Percentiles rank a stretch among this genome's conserved stretches.
Conservation (phyloP, 495 filamentous ascomycete species). For the Lasiosphaeria hispida region DNA sequence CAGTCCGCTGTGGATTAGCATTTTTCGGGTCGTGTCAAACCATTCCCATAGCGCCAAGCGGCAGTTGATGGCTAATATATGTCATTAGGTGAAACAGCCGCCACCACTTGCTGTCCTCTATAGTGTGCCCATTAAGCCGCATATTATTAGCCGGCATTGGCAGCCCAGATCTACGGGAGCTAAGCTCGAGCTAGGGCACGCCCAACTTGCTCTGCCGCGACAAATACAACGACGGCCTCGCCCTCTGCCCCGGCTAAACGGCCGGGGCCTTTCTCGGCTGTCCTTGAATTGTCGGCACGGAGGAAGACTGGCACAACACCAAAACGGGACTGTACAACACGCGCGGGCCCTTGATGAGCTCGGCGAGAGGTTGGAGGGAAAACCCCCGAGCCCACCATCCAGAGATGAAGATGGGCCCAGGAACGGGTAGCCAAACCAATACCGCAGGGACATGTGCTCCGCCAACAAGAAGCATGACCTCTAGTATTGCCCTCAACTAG, state of each 20-base stretch:
- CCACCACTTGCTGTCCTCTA: conserved; percentile 11
- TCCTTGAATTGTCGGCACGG: conserved; percentile 10
- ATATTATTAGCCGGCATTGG: conserved; percentile 20
- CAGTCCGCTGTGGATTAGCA: not conserved
- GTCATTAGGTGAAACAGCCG: conserved; percentile 17
- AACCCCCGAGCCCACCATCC: too few relatives aligned
- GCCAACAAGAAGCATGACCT: too few relatives aligned
- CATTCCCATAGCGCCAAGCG: conserved; percentile 23
- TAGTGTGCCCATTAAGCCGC: conserved; percentile 26
- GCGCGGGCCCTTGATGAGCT: not conserved
- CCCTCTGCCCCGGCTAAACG: conserved; percentile 4
- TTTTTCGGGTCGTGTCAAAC: not conserved
- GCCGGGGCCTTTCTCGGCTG: conserved; percentile 11
- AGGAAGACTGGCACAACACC: not conserved
- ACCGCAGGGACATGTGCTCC: too few relatives aligned
- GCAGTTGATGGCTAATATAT: conserved; percentile 32
- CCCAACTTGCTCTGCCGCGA: not conserved
- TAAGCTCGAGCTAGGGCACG: not conserved
- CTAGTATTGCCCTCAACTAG: too few relatives aligned
- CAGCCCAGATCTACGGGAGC: conserved; percentile 16
- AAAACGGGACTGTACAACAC: not conserved
- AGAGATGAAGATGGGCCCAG: too few relatives aligned
- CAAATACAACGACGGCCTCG: not conserved
- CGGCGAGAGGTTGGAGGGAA: not conserved
- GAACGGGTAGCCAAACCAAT: too few relatives aligned